phyloP scores from a whole-genome alignment of 192 early-diverging fungal species.

The Entomortierella chlamydospora region DNA sequence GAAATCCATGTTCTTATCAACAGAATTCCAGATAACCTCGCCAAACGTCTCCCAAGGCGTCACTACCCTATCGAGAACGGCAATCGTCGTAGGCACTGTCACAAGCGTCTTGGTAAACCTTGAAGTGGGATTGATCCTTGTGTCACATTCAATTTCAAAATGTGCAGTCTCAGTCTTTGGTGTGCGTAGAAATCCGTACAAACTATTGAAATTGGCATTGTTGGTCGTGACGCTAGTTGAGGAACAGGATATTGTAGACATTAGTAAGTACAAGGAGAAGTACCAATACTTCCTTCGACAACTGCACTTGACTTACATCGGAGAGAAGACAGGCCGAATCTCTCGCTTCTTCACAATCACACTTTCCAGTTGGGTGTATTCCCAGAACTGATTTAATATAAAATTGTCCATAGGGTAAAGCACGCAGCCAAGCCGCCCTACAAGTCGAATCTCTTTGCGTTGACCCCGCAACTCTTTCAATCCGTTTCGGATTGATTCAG shows the following conservation, averaged over 20 bases:
- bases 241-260: background rate
- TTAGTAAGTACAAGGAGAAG: too few species aligned
- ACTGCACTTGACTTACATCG: conserved; percentile 10
- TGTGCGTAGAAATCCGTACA: conserved; percentile 32
- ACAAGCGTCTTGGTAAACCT: conserved; percentile 21
- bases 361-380: conserved; percentile 25
- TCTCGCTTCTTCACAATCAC: conserved; percentile 5
- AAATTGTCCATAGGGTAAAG: conserved; percentile 4
- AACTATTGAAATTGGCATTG: background rate
- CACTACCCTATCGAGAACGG: conserved; percentile 43
- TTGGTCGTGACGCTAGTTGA: conserved; percentile 15
- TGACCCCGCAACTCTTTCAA: conserved; percentile 37
- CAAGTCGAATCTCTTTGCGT: conserved; percentile 43
- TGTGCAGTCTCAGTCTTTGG: conserved; percentile 20
- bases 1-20: conserved; percentile 40
- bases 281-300: background rate
- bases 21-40: conserved; percentile 36
- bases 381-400: conserved; percentile 11
- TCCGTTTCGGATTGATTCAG: conserved; percentile 18
- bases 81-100: conserved; percentile 24
- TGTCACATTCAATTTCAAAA: conserved; percentile 29
- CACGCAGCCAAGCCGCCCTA: conserved; percentile 29
- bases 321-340: conserved; percentile 18
- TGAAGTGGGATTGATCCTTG: conserved; percentile 30
- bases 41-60: conserved; percentile 45